Evolutionary conservation across 1,284 basidiomycete genomes (phyloP).

Genomic region (Moesziomyces globuligerus): DNA sequence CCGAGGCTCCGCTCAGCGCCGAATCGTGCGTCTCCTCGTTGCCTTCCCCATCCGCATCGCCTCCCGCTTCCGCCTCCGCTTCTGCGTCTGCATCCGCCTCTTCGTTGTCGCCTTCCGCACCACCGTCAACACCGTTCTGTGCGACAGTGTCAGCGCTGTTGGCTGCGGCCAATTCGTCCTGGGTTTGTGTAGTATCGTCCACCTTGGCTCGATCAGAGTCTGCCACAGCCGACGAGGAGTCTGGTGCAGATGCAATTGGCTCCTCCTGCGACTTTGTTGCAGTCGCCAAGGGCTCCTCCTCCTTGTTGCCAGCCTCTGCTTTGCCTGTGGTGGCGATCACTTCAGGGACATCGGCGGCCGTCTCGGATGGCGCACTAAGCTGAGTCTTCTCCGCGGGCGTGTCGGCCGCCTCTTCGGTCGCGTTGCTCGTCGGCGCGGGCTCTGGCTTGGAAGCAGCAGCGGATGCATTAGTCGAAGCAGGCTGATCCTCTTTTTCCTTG

Average conservation of each 20-base stretch:
- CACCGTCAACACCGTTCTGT: background rate
- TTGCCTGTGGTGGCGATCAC: no score
- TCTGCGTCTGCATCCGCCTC: conserved; percentile 75
- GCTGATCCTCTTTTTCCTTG: background rate
- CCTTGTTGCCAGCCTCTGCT: no score
- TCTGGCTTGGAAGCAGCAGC: background rate
- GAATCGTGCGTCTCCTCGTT: conserved; percentile 77
- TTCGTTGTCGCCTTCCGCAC: conserved; percentile 51
- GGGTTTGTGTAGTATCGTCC: background rate
- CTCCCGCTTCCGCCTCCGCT: conserved; percentile 71
- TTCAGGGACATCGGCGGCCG: no score
- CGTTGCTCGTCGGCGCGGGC: background rate
- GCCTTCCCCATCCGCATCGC: conserved; percentile 73
- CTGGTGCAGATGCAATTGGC: background rate
- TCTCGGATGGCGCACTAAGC: no score
- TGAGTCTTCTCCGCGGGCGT: background rate
- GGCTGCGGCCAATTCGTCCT: background rate
- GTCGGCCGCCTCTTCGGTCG: background rate
- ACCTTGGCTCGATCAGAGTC: background rate
- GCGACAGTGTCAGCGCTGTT: background rate
- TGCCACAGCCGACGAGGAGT: background rate
- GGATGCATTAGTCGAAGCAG: background rate
- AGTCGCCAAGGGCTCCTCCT: no score
- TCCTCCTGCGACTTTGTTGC: no score
- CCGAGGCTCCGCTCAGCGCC: conserved; percentile 79